Percentiles rank a stretch among this genome's conserved stretches.
Conservation (phyloP, 441 rosid species). For the Eutrema salsugineum region DNA sequence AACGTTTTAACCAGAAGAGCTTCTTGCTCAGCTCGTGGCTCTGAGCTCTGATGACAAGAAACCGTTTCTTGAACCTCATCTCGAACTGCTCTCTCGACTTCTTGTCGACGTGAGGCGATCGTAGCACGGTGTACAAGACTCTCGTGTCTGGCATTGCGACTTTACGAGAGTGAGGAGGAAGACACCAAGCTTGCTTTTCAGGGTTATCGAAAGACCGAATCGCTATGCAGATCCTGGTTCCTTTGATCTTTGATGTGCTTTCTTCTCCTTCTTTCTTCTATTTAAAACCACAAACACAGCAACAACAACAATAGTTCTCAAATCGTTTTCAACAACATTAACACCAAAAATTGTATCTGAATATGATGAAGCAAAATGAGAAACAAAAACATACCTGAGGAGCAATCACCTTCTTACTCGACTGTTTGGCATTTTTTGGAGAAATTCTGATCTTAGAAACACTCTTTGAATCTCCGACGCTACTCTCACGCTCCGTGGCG, state of each 20-base stretch:
- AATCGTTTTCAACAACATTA: not conserved
- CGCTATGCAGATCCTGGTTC: conserved; percentile 29
- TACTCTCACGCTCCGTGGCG: conserved; percentile 37
- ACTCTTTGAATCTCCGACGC: conserved; percentile 28
- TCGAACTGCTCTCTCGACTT: conserved; percentile 32
- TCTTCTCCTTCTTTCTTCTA: conserved; percentile 51
- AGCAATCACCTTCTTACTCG: conserved; percentile 50
- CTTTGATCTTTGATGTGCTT: conserved; percentile 32
- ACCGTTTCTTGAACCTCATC: conserved; percentile 30
- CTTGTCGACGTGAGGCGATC: conserved; percentile 31
- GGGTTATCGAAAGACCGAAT: conserved; percentile 26
- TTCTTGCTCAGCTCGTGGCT: conserved; percentile 31
- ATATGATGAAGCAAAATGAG: not conserved
- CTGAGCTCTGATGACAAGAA: conserved; percentile 33
- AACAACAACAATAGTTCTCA: not conserved
- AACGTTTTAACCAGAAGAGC: conserved; percentile 34
- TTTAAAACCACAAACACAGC: not conserved
- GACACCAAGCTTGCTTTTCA: conserved; percentile 27
- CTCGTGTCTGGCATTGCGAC: conserved; percentile 34
- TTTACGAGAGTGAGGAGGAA: conserved; percentile 30
- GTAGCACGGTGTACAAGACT: conserved; percentile 19
- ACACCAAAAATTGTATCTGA: not conserved
- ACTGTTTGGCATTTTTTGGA: conserved; percentile 50
- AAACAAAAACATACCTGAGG: conserved; percentile 52
- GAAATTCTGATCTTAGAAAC: conserved; percentile 43